Evolutionary conservation across 106 monocot genomes (phyloP).

Genomic region (Acorus calamus): DNA sequence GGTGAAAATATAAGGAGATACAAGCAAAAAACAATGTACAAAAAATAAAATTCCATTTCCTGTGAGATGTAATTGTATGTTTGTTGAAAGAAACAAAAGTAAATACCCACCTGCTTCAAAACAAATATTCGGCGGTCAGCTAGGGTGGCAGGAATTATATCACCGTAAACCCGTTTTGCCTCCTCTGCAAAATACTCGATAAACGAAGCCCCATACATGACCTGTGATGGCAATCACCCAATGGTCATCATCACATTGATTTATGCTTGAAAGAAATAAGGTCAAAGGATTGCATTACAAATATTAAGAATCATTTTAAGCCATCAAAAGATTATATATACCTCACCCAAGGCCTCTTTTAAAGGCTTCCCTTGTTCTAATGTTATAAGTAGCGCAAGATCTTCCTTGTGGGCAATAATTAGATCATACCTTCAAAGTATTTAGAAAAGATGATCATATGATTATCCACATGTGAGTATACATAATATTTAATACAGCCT

Average conservation of each 20-base stretch:
- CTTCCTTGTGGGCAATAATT: conserved; percentile 76
- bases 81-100: background rate
- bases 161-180: conserved; percentile 86
- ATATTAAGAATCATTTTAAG: no score
- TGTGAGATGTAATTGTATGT: background rate
- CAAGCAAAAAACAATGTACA: no score
- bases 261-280: conserved; percentile 2
- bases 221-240: conserved; percentile 27
- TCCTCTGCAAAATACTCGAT: conserved; percentile 90
- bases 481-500: no score
- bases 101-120: conserved; percentile 54
- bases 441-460: background rate
- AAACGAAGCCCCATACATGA: conserved; percentile 71
- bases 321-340: conserved; percentile 12
- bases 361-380: conserved; percentile 92
- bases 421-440: conserved; percentile 68
- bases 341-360: conserved; percentile 85
- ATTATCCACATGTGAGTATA: no score
- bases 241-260: background rate
- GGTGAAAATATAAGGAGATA: no score
- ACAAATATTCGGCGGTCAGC: conserved; percentile 76
- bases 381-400: conserved; percentile 81
- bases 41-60: no score
- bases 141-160: conserved; percentile 68
- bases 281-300: no score